These are phyloP conservation scores for Populus ilicifolia DNA, from an alignment of 345 rosid genomes.

Conservation along the genomic window DNA sequence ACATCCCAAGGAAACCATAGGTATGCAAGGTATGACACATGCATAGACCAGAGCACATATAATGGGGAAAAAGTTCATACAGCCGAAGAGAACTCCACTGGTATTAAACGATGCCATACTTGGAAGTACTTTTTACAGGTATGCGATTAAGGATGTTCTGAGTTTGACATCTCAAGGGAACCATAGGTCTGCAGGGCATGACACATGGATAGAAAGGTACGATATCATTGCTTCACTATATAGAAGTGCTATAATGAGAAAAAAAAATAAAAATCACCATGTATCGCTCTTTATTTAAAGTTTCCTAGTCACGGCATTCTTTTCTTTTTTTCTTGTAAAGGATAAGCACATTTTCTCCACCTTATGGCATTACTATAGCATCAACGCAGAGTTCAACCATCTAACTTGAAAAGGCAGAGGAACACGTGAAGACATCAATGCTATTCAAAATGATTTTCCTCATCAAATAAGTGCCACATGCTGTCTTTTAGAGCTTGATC, in stretches of 20 bases:
- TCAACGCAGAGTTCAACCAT: not conserved
- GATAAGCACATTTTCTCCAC: not conserved
- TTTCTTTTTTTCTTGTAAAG: not conserved
- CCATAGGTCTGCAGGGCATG: not conserved
- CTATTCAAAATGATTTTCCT: not conserved
- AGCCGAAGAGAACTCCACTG: not conserved
- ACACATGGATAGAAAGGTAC: not conserved
- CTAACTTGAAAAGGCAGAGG: not conserved
- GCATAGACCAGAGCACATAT: not conserved
- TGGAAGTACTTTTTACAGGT: not conserved
- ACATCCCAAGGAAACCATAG: not conserved
- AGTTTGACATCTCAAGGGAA: not conserved
- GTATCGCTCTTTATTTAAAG: not conserved
- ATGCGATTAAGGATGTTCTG: not conserved
- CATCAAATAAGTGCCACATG: not conserved
- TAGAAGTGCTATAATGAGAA: not conserved
- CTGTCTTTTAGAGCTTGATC: not conserved
- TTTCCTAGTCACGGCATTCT: not conserved
- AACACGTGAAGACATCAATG: not conserved
- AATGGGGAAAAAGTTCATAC: not conserved
- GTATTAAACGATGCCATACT: not conserved
- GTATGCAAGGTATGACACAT: not conserved
- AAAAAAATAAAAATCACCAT: not conserved
- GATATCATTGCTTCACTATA: not conserved
- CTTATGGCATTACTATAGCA: not conserved